These are phyloP conservation scores for Shiraia sp. DNA, from an alignment of 2,329 filamentous ascomycete species.

Conservation along the genomic window DNA sequence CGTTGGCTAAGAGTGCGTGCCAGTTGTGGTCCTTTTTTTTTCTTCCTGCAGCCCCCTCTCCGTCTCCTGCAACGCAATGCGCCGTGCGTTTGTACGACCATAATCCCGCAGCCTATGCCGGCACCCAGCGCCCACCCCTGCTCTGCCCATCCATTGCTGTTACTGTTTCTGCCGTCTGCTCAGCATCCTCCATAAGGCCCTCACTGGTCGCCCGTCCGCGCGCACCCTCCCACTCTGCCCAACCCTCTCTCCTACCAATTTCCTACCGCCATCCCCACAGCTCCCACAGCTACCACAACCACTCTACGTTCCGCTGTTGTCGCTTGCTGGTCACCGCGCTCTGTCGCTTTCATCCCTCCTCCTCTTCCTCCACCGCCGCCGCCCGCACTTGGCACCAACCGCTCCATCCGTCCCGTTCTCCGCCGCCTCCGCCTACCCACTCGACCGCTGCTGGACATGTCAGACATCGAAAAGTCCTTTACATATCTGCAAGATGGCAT, in stretches of 20 bases:
- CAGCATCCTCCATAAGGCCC: too few species aligned
- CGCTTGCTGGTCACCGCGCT: slow-evolving; percentile 20
- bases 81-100: neutral
- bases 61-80: neutral
- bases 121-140: neutral
- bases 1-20: too few species aligned
- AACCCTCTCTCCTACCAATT: neutral
- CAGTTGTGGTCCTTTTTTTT: too few species aligned
- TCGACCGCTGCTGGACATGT: slow-evolving; percentile 31
- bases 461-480: slow-evolving; percentile 44
- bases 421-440: slow-evolving; percentile 2
- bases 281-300: slow-evolving; percentile 1
- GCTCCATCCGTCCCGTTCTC: slow-evolving; percentile 3
- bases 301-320: slow-evolving; percentile 3
- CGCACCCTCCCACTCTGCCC: too few species aligned
- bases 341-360: slow-evolving; percentile 3
- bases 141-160: neutral
- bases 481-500: slow-evolving; percentile 43
- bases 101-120: neutral
- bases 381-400: too few species aligned
- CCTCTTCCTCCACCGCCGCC: slow-evolving; percentile 2
- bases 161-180: too few species aligned
- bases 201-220: too few species aligned
- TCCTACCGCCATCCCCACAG: neutral
- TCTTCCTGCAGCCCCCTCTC: neutral